These are phyloP conservation scores for Xylaria longipes DNA, from an alignment of 495 filamentous ascomycete species.

Conservation along the genomic window DNA sequence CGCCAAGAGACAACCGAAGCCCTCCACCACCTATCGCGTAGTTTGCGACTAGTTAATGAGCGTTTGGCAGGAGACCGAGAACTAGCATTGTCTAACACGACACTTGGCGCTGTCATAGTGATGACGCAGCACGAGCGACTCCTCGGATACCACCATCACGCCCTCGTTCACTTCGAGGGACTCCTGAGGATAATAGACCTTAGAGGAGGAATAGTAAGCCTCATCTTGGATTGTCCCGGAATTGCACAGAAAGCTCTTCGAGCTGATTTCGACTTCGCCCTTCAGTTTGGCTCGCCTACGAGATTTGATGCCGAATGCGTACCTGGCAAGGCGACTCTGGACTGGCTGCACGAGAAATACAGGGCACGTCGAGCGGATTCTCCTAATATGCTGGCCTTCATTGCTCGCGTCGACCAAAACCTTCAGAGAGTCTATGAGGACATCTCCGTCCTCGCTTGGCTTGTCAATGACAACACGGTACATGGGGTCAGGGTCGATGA, in stretches of 20 bases:
- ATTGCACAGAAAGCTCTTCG: slow-evolving; percentile 27
- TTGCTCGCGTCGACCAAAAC: not conserved
- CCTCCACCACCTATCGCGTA: slow-evolving; percentile 21
- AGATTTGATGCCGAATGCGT: not conserved
- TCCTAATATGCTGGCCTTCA: not conserved
- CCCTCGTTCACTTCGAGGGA: slow-evolving; percentile 28
- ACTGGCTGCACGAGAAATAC: not conserved
- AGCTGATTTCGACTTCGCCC: slow-evolving; percentile 21
- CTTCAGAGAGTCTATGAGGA: slow-evolving; percentile 10
- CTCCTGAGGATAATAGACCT: slow-evolving; percentile 26
- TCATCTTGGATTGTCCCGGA: not conserved
- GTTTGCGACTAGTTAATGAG: slow-evolving; percentile 28
- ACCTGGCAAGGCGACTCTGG: not conserved
- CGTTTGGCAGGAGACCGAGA: slow-evolving; percentile 21
- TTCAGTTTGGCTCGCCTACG: slow-evolving; percentile 16
- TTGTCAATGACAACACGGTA: slow-evolving; percentile 8
- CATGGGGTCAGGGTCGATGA: slow-evolving; percentile 19
- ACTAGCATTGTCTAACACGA: slow-evolving; percentile 23
- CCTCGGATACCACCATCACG: slow-evolving; percentile 20
- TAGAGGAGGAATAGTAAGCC: slow-evolving; percentile 21
- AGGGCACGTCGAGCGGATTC: not conserved
- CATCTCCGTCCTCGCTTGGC: not conserved
- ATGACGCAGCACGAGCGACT: slow-evolving; percentile 26
- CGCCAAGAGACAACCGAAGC: slow-evolving; percentile 23
- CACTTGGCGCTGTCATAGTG: slow-evolving; percentile 22